Base-by-base conservation (phyloP, 768 basidiomycete species). In the Boletus huronensis region DNA sequence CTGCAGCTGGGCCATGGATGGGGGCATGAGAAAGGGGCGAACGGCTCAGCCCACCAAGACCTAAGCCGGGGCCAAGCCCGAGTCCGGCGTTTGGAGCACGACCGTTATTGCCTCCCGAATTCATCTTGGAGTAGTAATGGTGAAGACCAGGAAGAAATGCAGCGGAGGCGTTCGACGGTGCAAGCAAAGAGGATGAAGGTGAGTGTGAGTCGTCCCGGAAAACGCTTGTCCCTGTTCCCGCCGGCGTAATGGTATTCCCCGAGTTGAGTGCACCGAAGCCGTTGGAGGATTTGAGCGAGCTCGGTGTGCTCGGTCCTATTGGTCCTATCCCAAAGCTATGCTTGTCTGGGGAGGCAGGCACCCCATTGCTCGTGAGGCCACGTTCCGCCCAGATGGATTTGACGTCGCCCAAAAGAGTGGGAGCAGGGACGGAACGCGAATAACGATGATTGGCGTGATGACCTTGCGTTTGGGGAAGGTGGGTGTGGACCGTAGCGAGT, bases 361-460 rank as follows among this genome's bases (percentile, higher is more conserved):
- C 31, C 9, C 69, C 58, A 10, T 68, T 71, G 25, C 55, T 59
- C 3, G 66, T 54, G 29, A 65, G 59, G 21, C 75, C 72, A 16
- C 75, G 77, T 41, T 88, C 87, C 0, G 85, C 78, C 93, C 93
- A 96, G 19, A 95, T 88, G 16, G 85, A 87, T 50, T 81, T 82
- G 56, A 90, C 81, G 54, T 91, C 87, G 23, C 87, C 84, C 16
- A 93, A 70, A 10, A 91, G 74, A 0, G 87, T 82, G 0, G 87
- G 82, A 1, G 90, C 87, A 14, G 90, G 90, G 0, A 93, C 90
- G 1, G 88, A 90, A 36, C 86, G 84, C 16, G 88, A 90, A 65
- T 92, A 87, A n/a, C 87, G 81, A 62, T 92, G 89, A 39, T 66
- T 70, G 44, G 64, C 56, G 13, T 67, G 68, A 32, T 66, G 66